Conservation (phyloP, 1,284 basidiomycete species). For the Taiwanofungus camphoratus region DNA sequence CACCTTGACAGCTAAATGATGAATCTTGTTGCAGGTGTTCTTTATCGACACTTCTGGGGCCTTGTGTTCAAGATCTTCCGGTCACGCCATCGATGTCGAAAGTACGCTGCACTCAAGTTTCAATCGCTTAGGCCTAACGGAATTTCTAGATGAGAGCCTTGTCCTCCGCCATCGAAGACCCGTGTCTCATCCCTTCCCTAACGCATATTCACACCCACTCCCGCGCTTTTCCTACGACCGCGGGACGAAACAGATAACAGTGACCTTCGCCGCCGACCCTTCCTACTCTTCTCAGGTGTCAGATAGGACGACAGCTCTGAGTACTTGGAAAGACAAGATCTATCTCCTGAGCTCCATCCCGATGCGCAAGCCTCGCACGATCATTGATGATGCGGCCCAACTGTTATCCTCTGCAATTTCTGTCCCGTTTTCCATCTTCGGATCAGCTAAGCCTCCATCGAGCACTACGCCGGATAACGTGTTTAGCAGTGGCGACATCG, state of each 20-base stretch:
- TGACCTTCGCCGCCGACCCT: slow-evolving; percentile 58
- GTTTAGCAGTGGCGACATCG: slow-evolving; percentile 53
- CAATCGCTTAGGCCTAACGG: neutral
- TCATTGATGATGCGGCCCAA: slow-evolving; percentile 64
- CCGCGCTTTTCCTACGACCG: slow-evolving; percentile 60
- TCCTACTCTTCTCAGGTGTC: slow-evolving; percentile 40
- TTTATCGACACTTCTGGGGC: slow-evolving; percentile 73
- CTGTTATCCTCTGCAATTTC: slow-evolving; percentile 53
- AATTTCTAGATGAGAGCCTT: slow-evolving; percentile 45
- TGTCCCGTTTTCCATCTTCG: slow-evolving; percentile 44
- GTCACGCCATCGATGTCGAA: slow-evolving; percentile 75
- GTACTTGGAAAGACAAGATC: slow-evolving; percentile 49
- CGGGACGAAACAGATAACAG: slow-evolving; percentile 51
- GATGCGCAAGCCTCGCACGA: slow-evolving; percentile 53
- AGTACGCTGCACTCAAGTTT: slow-evolving; percentile 32
- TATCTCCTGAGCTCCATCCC: slow-evolving; percentile 65
- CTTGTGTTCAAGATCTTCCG: slow-evolving; percentile 69
- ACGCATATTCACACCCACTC: slow-evolving; percentile 66
- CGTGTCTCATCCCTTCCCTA: slow-evolving; percentile 67
- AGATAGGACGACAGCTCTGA: slow-evolving; percentile 25
- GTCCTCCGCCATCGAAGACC: slow-evolving; percentile 73
- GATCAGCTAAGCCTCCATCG: slow-evolving; percentile 23
- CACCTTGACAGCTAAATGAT: neutral
- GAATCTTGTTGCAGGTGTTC: slow-evolving; percentile 49
- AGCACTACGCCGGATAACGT: slow-evolving; percentile 57